A percentile compares a stretch with the other conserved stretches of the same genome.
Evolutionary conservation across 2,329 filamentous ascomycete species (phyloP).

Genomic region (Sporothrix pseudoabietina): DNA sequence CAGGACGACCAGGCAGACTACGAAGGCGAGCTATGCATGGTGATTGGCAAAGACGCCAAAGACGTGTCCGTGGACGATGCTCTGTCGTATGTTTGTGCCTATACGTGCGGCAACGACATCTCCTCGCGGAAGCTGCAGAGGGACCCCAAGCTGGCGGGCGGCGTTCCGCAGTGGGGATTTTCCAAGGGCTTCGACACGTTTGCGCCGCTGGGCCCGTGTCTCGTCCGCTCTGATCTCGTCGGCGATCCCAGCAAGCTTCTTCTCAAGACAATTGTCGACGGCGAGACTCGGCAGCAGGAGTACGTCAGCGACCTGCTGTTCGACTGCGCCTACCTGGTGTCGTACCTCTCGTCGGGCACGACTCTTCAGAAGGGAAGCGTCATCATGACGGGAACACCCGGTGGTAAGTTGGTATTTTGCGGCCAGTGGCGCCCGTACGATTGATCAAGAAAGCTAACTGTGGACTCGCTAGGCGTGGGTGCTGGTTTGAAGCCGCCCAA

Average conservation of each 20-base stretch:
- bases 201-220: constrained; percentile 54
- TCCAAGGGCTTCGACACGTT: constrained; percentile 60
- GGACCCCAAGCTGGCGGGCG: constrained; percentile 52
- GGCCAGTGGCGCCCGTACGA: too few species aligned
- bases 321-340: constrained; percentile 44
- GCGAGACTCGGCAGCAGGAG: constrained; percentile 50
- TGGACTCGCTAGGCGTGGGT: not conserved
- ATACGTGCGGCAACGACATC: constrained; percentile 59
- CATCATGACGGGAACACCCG: constrained; percentile 52
- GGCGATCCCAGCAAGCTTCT: constrained; percentile 48
- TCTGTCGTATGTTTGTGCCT: constrained; percentile 55
- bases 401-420: constrained; percentile 36
- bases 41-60: constrained; percentile 39
- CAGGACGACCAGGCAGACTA: constrained; percentile 45
- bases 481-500: constrained; percentile 1
- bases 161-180: constrained; percentile 60
- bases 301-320: constrained; percentile 50
- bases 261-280: constrained; percentile 52
- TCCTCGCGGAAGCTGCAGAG: constrained; percentile 53
- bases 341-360: constrained; percentile 47
- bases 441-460: not conserved
- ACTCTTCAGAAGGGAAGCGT: constrained; percentile 49
- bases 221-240: constrained; percentile 48
- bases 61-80: constrained; percentile 50
- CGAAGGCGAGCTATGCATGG: constrained; percentile 47